Evolutionary conservation across 1,284 basidiomycete genomes (phyloP).

Genomic region (Tilletia setariae): DNA sequence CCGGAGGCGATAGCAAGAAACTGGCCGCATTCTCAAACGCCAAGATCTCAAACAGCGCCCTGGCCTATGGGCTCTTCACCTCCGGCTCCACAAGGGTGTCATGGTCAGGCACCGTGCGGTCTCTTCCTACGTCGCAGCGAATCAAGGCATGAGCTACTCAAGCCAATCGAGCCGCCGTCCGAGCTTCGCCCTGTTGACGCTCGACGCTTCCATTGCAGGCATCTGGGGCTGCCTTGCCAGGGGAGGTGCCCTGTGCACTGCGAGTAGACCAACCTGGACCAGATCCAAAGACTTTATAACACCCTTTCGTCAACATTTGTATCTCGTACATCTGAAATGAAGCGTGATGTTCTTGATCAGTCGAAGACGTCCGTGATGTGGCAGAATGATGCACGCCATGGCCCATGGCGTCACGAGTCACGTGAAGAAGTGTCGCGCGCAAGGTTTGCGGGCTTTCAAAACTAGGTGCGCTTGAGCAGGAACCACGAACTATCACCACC

Average conservation of each 20-base stretch:
- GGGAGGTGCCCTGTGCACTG: conserved; percentile 3
- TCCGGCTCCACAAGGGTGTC: conserved; percentile 13
- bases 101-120: conserved; percentile 12
- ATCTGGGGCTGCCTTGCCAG: neutral
- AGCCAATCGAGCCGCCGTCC: neutral
- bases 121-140: neutral
- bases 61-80: conserved; percentile 16
- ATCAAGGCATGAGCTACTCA: neutral
- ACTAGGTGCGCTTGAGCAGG: no score
- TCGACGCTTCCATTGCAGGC: conserved; percentile 17
- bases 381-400: no score
- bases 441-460: no score
- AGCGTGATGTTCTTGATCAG: no score
- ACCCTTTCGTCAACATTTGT: no score
- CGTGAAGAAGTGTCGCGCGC: no score
- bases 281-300: no score
- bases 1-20: neutral
- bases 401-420: no score
- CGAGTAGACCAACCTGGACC: no score
- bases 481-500: no score
- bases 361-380: no score
- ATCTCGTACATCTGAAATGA: no score
- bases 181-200: conserved; percentile 4
- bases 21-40: neutral
- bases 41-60: neutral